Percentiles rank a stretch among this genome's conserved stretches.
Conservation (phyloP, 257 asterid species). For the Paraleonurus japonicus region DNA sequence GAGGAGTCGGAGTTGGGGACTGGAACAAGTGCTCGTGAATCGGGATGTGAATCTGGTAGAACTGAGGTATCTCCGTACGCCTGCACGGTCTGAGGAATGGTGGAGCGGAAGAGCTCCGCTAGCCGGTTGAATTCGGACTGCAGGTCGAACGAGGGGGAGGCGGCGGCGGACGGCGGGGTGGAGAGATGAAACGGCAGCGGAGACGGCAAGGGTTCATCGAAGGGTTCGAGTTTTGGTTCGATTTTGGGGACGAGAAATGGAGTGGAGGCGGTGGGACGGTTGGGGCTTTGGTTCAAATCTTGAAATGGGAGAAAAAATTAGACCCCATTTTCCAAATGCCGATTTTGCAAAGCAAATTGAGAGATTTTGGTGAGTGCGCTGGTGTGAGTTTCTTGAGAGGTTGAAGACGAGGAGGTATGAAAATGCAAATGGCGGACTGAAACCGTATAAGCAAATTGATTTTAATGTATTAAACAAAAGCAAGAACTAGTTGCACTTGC, state of each 20-base stretch:
- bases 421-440: constrained; percentile 22
- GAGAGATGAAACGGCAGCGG: constrained; percentile 17
- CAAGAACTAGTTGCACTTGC: background rate
- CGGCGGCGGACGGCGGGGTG: background rate
- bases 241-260: constrained; percentile 38
- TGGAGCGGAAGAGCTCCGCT: constrained; percentile 41
- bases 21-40: constrained; percentile 52
- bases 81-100: constrained; percentile 29
- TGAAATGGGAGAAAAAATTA: constrained; percentile 36
- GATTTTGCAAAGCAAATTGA: background rate
- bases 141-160: background rate
- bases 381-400: constrained; percentile 6
- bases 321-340: constrained; percentile 23
- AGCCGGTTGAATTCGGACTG: constrained; percentile 53
- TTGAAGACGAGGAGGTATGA: constrained; percentile 2
- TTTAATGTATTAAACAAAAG: background rate
- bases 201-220: constrained; percentile 37
- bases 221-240: constrained; percentile 66
- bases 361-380: background rate
- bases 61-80: constrained; percentile 12
- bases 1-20: constrained; percentile 28
- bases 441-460: background rate
- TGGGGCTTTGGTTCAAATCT: constrained; percentile 43
- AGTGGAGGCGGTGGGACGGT: constrained; percentile 22
- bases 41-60: constrained; percentile 33